Conservation (phyloP, 257 asterid genomes). For the Solanum paucissectum region DNA sequence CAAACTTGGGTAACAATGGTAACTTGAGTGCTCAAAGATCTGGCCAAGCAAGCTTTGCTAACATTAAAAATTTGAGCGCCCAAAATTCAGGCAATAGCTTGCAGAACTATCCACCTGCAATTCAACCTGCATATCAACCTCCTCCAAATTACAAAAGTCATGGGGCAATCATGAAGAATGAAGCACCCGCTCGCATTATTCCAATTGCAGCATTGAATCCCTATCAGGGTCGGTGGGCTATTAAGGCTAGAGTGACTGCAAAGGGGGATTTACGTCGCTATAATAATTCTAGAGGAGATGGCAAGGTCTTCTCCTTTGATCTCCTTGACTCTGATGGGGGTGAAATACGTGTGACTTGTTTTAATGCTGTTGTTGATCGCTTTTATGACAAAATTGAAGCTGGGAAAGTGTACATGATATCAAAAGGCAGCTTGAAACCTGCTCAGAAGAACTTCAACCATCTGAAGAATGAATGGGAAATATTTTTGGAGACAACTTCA, state of each 20-base stretch:
- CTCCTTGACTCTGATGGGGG: constrained; percentile 96
- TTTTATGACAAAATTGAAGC: constrained; percentile 62
- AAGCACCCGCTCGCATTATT: constrained; percentile 90
- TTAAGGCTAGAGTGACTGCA: constrained; percentile 95
- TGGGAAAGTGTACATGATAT: constrained; percentile 80
- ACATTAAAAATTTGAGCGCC: constrained; percentile 15
- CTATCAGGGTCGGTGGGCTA: constrained; percentile 98
- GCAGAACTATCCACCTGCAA: constrained; percentile 53
- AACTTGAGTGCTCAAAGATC: constrained; percentile 28
- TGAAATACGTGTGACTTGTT: constrained; percentile 89
- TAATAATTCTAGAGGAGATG: constrained; percentile 95
- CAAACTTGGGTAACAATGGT: constrained; percentile 14
- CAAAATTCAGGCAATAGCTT: constrained; percentile 26
- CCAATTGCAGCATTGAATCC: constrained; percentile 93
- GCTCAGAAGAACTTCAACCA: constrained; percentile 96
- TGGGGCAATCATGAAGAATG: constrained; percentile 86
- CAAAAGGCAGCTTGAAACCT: constrained; percentile 87
- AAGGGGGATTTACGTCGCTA: constrained; percentile 83
- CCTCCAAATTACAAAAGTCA: constrained; percentile 75
- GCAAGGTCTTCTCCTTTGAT: constrained; percentile 91
- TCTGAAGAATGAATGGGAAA: constrained; percentile 93
- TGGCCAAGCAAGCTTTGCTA: constrained; percentile 19
- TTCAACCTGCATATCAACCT: constrained; percentile 90
- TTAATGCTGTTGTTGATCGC: constrained; percentile 81
- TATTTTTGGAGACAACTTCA: constrained; percentile 64